Base-by-base conservation (phyloP, 208 protist genomes). In the Leishmania turanica region DNA sequence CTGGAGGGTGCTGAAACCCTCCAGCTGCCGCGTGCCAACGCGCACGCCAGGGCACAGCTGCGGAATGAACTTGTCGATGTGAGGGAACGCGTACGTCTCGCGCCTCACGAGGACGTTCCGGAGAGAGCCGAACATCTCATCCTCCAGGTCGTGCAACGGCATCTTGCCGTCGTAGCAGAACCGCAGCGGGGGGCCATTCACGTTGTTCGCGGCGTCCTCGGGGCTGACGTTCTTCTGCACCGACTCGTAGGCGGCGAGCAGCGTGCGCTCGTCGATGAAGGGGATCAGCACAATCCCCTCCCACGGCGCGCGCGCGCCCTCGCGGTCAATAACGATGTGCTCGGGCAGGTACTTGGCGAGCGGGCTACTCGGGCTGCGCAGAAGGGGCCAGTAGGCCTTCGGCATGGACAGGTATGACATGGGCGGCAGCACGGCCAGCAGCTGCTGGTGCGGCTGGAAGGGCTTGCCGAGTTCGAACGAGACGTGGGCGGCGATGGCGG, bases 341-440 rank as follows among this genome's bases (percentile, higher is more conserved):
- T 98, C 92, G 13, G 95, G 95, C 72, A 97, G 89, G 82, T 90
- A 96, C 75, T 90, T 93, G 34, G 84, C 88, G n/a, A 98, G 85
- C 42, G 92, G 94, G 83, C 91, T 95, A 37, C 83, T 87, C 37
- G 86, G 82, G 77, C 88, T 93, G 47, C 81, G 77, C 53, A 96
- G 88, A 66, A 98, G 85, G n/a, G 92, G 90, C 92, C 93, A 97
- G 88, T 97, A 98, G 64, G 93, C 93, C 77, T 89, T 89, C 21
- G 96, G 95, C 72, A 98, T 93, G 64, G 87, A 96, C 75, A 93
- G 87, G 88, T 97, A 97, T 45, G 94, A 98, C 91, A 96, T 93
- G 21, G 97, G 92, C 53, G 99, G 99, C n/a, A 99, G 86, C 65
- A 99, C 99, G 51, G 97, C 94, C 74, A 99, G 95, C 56, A 99